phyloP scores from a whole-genome alignment of 169 alveolate genomes.

The Plasmodium falciparum region DNA sequence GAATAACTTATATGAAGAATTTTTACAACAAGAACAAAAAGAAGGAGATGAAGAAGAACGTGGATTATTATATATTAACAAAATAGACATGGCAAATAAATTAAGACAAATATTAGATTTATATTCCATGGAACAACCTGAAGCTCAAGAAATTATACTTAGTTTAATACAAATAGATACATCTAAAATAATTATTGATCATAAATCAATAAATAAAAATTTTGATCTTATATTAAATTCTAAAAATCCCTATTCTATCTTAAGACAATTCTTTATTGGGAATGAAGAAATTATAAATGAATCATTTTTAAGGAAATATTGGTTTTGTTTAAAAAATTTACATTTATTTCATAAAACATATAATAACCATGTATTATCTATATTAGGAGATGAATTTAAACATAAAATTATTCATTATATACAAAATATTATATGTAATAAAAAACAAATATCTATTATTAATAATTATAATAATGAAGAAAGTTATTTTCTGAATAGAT shows the following conservation, averaged over 20 bases:
- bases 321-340: slow-evolving; percentile 69
- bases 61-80: slow-evolving; percentile 45
- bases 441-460: slow-evolving; percentile 20
- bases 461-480: slow-evolving; percentile 14
- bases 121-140: slow-evolving; percentile 48
- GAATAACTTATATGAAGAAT: slow-evolving; percentile 74
- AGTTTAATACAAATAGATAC: slow-evolving; percentile 70
- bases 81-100: slow-evolving; percentile 67
- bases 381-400: slow-evolving; percentile 63
- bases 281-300: slow-evolving; percentile 44
- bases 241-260: slow-evolving; percentile 19
- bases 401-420: slow-evolving; percentile 30
- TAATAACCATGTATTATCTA: slow-evolving; percentile 28
- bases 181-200: slow-evolving; percentile 53
- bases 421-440: slow-evolving; percentile 57
- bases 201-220: slow-evolving; percentile 43
- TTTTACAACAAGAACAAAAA: slow-evolving; percentile 70
- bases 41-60: slow-evolving; percentile 44
- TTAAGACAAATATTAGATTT: slow-evolving; percentile 35
- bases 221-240: slow-evolving; percentile 52
- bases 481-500: slow-evolving; percentile 66
- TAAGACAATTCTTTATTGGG: slow-evolving; percentile 34
- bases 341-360: slow-evolving; percentile 42
- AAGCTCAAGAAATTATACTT: slow-evolving; percentile 59
- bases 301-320: slow-evolving; percentile 49